phyloP scores from a whole-genome alignment of 2,329 filamentous ascomycete species.

The Verticillium zaregamsianum region DNA sequence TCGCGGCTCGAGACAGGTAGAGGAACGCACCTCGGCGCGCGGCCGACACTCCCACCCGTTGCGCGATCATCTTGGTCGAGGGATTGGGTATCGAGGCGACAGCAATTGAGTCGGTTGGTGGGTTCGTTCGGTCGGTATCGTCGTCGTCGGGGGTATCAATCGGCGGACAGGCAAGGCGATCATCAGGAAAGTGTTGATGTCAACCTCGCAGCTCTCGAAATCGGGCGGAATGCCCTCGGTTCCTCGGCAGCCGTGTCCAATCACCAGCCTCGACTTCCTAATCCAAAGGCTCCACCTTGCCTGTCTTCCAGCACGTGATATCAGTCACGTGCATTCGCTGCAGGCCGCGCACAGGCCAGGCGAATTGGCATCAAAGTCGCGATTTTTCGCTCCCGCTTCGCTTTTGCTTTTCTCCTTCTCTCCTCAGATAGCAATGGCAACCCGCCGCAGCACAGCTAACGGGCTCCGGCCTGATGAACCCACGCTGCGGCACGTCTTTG shows the following conservation, averaged over 20 bases:
- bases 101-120: not conserved
- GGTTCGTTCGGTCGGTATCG: not conserved
- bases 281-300: conserved; percentile 15
- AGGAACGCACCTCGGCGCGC: conserved; percentile 50
- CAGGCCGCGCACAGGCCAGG: conserved; percentile 5
- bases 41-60: conserved; percentile 54
- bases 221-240: conserved; percentile 22
- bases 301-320: not conserved
- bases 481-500: conserved; percentile 13
- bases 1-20: not conserved
- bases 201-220: conserved; percentile 5
- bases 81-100: not conserved
- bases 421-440: conserved; percentile 14
- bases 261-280: conserved; percentile 31
- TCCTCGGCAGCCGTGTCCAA: conserved; percentile 42
- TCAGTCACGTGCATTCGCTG: not conserved
- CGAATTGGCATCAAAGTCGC: not conserved
- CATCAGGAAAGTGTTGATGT: conserved; percentile 11
- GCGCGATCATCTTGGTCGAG: conserved; percentile 46
- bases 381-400: not conserved
- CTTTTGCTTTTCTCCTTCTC: conserved; percentile 4
- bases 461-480: conserved; percentile 2
- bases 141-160: not conserved
- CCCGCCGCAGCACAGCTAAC: conserved; percentile 14
- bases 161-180: not conserved